Percentiles rank a stretch among this genome's conserved stretches.
These are phyloP conservation scores for Penicillium lividum DNA, from an alignment of 495 filamentous ascomycete genomes.

Conservation along the genomic window DNA sequence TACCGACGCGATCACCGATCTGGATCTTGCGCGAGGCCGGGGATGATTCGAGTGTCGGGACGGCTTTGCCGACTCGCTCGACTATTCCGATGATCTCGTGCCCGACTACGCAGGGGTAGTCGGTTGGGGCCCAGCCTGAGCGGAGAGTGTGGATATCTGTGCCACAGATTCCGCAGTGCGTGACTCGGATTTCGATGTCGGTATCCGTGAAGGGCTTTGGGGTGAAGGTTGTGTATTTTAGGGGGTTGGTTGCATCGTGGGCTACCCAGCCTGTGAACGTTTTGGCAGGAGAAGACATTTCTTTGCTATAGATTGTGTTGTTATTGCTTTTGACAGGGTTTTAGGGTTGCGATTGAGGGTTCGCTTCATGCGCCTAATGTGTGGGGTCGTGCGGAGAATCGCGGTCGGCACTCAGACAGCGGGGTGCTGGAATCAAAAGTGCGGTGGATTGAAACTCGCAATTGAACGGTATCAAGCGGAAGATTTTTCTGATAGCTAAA, in stretches of 20 bases:
- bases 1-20: slow-evolving; percentile 79
- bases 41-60: slow-evolving; percentile 30
- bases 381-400: slow-evolving; percentile 9
- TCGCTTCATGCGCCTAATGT: neutral
- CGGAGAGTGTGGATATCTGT: slow-evolving; percentile 74
- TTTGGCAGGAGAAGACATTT: slow-evolving; percentile 25
- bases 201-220: slow-evolving; percentile 78
- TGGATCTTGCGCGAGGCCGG: slow-evolving; percentile 61
- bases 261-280: slow-evolving; percentile 85
- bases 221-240: slow-evolving; percentile 69
- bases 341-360: neutral
- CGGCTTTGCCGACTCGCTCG: slow-evolving; percentile 60
- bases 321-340: neutral
- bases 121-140: slow-evolving; percentile 69
- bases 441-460: neutral
- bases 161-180: slow-evolving; percentile 85
- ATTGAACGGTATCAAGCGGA: neutral
- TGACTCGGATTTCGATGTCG: slow-evolving; percentile 63
- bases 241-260: slow-evolving; percentile 65
- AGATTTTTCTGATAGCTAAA: neutral
- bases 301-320: neutral
- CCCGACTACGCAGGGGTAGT: slow-evolving; percentile 74
- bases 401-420: neutral
- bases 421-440: neutral
- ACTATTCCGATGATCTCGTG: slow-evolving; percentile 85